These are phyloP conservation scores for Pestalotiopsis fici DNA, from an alignment of 2,329 filamentous ascomycete species.

Conservation along the genomic window DNA sequence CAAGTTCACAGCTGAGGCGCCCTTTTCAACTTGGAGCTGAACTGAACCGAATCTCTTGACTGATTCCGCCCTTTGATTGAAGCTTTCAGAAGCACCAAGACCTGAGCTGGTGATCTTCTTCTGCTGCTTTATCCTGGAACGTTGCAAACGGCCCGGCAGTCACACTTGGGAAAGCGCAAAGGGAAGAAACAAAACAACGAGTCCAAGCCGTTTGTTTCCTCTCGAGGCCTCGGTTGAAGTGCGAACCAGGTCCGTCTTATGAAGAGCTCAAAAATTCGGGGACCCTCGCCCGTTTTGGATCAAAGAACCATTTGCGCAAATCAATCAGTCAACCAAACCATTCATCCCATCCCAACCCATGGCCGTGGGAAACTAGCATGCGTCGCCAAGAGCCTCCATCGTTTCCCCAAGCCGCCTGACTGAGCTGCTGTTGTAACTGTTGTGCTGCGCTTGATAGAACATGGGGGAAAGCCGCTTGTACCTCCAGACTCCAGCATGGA, in stretches of 20 bases:
- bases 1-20: background rate
- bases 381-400: background rate
- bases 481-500: too few relatives aligned
- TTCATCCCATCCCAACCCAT: background rate
- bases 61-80: background rate
- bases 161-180: background rate
- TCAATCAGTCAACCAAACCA: background rate
- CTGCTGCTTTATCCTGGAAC: background rate
- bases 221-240: background rate
- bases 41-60: background rate
- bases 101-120: background rate
- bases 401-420: background rate
- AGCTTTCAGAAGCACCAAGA: background rate
- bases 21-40: background rate
- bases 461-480: background rate
- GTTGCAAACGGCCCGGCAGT: background rate
- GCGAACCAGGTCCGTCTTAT: background rate
- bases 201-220: background rate
- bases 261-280: background rate
- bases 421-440: background rate
- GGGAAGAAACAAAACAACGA: background rate
- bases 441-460: background rate
- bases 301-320: background rate
- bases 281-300: background rate
- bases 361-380: background rate